Evolutionary conservation across 306 rosid species (phyloP).

Genomic region (Fragaria ananassa): DNA sequence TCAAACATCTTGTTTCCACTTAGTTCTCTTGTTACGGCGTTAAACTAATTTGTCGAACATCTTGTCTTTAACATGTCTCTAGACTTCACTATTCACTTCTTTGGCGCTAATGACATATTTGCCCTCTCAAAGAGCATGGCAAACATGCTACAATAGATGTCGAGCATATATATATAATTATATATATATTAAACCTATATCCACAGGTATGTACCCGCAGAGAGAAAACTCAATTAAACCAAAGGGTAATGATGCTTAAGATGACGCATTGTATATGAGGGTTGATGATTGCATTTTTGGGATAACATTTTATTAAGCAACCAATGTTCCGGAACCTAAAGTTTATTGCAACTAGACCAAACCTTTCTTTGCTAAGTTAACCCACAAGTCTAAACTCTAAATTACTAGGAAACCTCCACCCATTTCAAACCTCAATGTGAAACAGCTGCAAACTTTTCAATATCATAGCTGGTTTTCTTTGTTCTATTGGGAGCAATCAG

Average conservation of each 20-base stretch:
- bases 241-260: background rate
- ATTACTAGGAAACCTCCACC: background rate
- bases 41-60: background rate
- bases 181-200: background rate
- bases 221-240: background rate
- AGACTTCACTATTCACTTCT: background rate
- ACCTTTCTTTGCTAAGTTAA: background rate
- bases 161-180: background rate
- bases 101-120: background rate
- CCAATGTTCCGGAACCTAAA: constrained; percentile 41
- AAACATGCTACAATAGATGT: background rate
- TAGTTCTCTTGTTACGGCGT: background rate
- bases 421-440: background rate
- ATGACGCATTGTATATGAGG: background rate
- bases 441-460: background rate
- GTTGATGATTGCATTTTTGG: background rate
- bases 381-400: constrained; percentile 1
- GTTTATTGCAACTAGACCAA: constrained; percentile 22
- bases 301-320: background rate
- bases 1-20: background rate
- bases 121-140: background rate
- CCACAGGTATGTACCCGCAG: background rate
- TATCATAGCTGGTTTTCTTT: constrained; percentile 21
- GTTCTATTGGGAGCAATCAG: background rate
- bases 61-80: background rate